phyloP scores from a whole-genome alignment of 805 yeast genomes.

The Pichia gijzeniarum region DNA sequence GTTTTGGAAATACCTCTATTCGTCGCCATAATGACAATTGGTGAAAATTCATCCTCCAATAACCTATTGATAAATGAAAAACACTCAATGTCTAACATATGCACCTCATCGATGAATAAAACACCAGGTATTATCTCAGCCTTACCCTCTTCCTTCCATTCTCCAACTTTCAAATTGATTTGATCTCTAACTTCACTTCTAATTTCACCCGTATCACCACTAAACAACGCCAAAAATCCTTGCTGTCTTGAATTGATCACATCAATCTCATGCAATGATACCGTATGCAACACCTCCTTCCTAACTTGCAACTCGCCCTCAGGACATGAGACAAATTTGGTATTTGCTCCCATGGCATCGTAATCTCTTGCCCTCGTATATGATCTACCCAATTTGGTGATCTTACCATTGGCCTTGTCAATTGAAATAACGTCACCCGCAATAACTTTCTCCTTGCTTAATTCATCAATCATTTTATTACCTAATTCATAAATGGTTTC shows the following conservation, averaged over 20 bases:
- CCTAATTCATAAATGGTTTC: constrained; percentile 69
- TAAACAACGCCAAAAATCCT: constrained; percentile 43
- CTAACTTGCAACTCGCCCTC: constrained; percentile 98
- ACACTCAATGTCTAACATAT: constrained; percentile 96
- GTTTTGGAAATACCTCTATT: constrained; percentile 91
- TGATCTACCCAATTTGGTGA: constrained; percentile 95
- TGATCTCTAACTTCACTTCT: constrained; percentile 76
- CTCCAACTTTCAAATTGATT: constrained; percentile 64
- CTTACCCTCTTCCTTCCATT: constrained; percentile 95
- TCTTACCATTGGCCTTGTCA: constrained; percentile 96
- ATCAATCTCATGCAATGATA: constrained; percentile 92
- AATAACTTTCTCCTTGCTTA: constrained; percentile 85
- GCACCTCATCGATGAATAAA: constrained; percentile 94
- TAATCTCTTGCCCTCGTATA: constrained; percentile 98
- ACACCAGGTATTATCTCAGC: constrained; percentile 99
- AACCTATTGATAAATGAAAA: constrained; percentile 94
- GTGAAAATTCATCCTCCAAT: constrained; percentile 85
- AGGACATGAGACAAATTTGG: constrained; percentile 84
- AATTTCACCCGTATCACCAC: constrained; percentile 93
- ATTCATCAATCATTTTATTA: constrained; percentile 67
- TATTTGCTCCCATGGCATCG: constrained; percentile 95
- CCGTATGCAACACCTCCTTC: constrained; percentile 97
- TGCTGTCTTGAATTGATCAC: constrained; percentile 93
- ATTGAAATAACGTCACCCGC: constrained; percentile 97
- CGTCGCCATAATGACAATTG: constrained; percentile 92